These are phyloP conservation scores for Plasmopara halstedii DNA, from an alignment of 352 stramenopile genomes.

Conservation along the genomic window DNA sequence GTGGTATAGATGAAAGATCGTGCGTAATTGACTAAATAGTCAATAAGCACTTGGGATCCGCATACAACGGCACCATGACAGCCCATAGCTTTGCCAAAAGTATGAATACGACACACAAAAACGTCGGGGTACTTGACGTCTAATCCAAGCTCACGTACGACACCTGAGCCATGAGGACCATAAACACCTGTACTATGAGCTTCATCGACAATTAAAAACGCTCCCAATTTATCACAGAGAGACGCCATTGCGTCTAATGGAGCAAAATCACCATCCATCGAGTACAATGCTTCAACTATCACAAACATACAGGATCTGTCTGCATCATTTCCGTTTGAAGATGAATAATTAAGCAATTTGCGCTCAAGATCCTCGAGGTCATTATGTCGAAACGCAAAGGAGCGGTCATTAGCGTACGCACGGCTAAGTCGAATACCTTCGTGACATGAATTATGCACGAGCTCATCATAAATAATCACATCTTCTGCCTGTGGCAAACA, in stretches of 20 bases:
- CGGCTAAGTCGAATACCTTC: conserved; percentile 90
- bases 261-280: conserved; percentile 96
- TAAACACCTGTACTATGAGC: conserved; percentile 92
- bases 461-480: conserved; percentile 93
- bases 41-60: conserved; percentile 80
- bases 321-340: conserved; percentile 2
- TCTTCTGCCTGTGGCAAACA: conserved; percentile 85
- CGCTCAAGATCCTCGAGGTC: conserved; percentile 58
- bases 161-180: conserved; percentile 63
- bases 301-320: conserved; percentile 78
- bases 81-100: conserved; percentile 96
- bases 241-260: conserved; percentile 82
- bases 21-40: conserved; percentile 97
- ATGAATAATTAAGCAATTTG: conserved; percentile 43
- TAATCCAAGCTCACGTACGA: conserved; percentile 62
- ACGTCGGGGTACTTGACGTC: conserved; percentile 63
- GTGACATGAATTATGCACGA: conserved; percentile 95
- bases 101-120: conserved; percentile 86
- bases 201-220: conserved; percentile 95
- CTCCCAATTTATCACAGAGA: conserved; percentile 69
- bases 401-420: conserved; percentile 34
- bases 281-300: conserved; percentile 97
- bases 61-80: conserved; percentile 93
- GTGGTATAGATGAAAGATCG: conserved; percentile 98
- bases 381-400: conserved; percentile 80